These are phyloP conservation scores for Mallotus japonicus DNA, from an alignment of 441 rosid genomes.

Conservation along the genomic window DNA sequence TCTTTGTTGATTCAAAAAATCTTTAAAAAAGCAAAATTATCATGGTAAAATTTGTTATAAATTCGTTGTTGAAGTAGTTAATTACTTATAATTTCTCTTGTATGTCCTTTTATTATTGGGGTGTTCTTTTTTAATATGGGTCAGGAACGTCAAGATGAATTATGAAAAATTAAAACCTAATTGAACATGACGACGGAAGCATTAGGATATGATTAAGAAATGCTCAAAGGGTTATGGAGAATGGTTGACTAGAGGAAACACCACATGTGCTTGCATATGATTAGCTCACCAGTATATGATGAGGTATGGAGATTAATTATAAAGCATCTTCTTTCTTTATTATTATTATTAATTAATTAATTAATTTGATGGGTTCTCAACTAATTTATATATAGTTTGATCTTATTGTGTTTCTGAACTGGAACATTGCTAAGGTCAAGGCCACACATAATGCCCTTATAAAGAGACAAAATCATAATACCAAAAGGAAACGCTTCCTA, in stretches of 20 bases:
- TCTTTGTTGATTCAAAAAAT: too few species aligned
- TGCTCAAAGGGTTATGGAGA: slow-evolving; percentile 14
- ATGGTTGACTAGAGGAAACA: slow-evolving; percentile 46
- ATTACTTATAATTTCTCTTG: too few species aligned
- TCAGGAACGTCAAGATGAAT: neutral
- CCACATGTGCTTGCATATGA: slow-evolving; percentile 52
- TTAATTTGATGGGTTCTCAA: slow-evolving; percentile 2
- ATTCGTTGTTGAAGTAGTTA: too few species aligned
- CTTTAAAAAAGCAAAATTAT: too few species aligned
- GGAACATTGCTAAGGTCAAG: slow-evolving; percentile 48
- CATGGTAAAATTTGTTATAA: too few species aligned
- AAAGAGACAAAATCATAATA: slow-evolving; percentile 31
- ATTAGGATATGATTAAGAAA: slow-evolving; percentile 12
- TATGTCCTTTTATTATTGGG: too few species aligned
- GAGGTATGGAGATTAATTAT: slow-evolving; percentile 23
- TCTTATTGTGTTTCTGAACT: slow-evolving; percentile 36
- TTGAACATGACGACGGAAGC: neutral
- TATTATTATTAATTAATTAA: too few species aligned
- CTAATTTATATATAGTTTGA: slow-evolving; percentile 22
- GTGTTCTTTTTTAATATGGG: neutral
- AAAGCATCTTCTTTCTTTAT: slow-evolving; percentile 17
- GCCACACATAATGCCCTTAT: slow-evolving; percentile 25
- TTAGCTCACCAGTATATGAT: slow-evolving; percentile 44
- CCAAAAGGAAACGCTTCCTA: neutral
- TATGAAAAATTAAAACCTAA: neutral